Conservation (phyloP, 2,329 filamentous ascomycete species). For the Cercospora canescens region DNA sequence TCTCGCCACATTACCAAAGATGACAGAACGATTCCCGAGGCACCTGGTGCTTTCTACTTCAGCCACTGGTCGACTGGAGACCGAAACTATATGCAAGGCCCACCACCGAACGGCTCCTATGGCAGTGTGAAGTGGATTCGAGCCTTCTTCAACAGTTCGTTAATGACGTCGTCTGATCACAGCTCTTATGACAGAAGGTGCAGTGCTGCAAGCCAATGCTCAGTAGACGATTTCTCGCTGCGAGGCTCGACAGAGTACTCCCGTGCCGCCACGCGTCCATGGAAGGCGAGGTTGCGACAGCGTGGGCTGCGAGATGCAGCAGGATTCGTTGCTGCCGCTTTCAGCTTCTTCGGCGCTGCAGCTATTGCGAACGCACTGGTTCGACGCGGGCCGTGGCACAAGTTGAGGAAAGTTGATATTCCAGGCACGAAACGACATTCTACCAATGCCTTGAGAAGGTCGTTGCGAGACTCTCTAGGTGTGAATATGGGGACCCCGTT, state of each 20-base stretch:
- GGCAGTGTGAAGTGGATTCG: constrained; percentile 50
- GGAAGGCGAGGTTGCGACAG: constrained; percentile 17
- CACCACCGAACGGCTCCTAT: constrained; percentile 40
- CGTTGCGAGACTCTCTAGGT: constrained; percentile 22
- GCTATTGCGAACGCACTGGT: constrained; percentile 32
- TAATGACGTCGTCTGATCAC: constrained; percentile 35
- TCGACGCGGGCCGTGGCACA: constrained; percentile 30
- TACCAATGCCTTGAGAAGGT: constrained; percentile 17
- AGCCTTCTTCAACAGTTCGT: constrained; percentile 53
- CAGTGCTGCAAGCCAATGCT: constrained; percentile 24
- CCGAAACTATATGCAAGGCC: constrained; percentile 46
- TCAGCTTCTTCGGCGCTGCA: constrained; percentile 30
- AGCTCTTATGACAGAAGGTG: constrained; percentile 18
- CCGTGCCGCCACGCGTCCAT: constrained; percentile 20
- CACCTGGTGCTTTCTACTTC: constrained; percentile 46
- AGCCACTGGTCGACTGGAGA: constrained; percentile 54
- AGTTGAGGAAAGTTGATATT: constrained; percentile 23
- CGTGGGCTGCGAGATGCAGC: constrained; percentile 25
- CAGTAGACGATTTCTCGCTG: constrained; percentile 30
- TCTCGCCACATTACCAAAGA: constrained; percentile 31
- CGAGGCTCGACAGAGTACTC: constrained; percentile 27
- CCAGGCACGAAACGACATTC: constrained; percentile 22
- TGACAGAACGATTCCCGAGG: constrained; percentile 40
- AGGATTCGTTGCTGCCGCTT: constrained; percentile 31
- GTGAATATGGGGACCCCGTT: constrained; percentile 3